These are phyloP conservation scores for Leccinum olivaceopallidum DNA, from an alignment of 768 basidiomycete genomes.

Conservation along the genomic window DNA sequence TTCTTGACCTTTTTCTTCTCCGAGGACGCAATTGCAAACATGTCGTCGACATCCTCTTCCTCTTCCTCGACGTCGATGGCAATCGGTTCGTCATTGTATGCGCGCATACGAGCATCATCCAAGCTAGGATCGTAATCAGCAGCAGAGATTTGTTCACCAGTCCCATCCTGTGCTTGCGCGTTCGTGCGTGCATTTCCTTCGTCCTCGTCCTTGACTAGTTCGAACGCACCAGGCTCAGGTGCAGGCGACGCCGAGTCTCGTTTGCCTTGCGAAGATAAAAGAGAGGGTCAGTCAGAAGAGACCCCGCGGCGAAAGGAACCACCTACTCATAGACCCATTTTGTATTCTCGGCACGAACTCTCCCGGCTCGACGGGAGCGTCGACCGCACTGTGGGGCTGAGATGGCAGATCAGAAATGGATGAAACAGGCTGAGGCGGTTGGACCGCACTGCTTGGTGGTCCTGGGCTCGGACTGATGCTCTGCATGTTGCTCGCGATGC, in stretches of 20 bases:
- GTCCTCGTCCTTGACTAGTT: constrained; percentile 66
- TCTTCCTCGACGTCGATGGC: constrained; percentile 47
- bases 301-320: not conserved
- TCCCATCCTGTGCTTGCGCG: constrained; percentile 44
- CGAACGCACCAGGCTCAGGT: constrained; percentile 60
- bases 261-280: constrained; percentile 37
- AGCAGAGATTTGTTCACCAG: constrained; percentile 75
- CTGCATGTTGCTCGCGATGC: constrained; percentile 42
- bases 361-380: constrained; percentile 30
- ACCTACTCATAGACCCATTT: constrained; percentile 28
- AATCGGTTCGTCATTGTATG: constrained; percentile 41
- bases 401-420: constrained; percentile 62
- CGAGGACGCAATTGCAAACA: constrained; percentile 73
- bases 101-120: constrained; percentile 81
- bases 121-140: constrained; percentile 89
- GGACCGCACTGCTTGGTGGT: constrained; percentile 72
- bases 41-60: constrained; percentile 90
- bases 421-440: constrained; percentile 62
- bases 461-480: constrained; percentile 58
- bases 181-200: constrained; percentile 48
- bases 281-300: constrained; percentile 2
- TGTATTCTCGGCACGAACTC: constrained; percentile 7
- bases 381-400: constrained; percentile 51
- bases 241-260: constrained; percentile 58
- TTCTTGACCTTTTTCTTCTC: constrained; percentile 56